These are phyloP conservation scores for Thalassia testudinum DNA, from an alignment of 116 monocot genomes.

Conservation along the genomic window DNA sequence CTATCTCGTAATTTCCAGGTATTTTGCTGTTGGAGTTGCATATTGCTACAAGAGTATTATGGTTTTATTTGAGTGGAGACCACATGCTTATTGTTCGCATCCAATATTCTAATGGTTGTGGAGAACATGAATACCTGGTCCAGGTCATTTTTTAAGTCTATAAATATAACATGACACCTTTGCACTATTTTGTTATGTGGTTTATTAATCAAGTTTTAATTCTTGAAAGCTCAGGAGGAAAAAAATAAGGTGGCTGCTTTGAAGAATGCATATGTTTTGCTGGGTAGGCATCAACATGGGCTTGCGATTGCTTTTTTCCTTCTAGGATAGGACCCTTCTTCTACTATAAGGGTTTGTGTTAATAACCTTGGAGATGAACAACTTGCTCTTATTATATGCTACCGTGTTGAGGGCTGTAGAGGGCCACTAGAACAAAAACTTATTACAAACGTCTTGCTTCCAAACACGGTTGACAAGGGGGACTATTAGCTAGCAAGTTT, in stretches of 20 bases:
- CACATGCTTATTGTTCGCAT: too few species aligned
- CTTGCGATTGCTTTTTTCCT: constrained; percentile 89
- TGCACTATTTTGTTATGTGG: too few species aligned
- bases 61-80: too few species aligned
- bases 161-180: too few species aligned
- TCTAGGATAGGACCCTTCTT: constrained; percentile 73
- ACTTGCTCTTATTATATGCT: constrained; percentile 88
- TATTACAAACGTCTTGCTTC: constrained; percentile 61
- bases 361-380: too few species aligned
- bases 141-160: too few species aligned
- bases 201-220: too few species aligned
- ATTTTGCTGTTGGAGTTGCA: too few species aligned
- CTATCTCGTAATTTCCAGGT: constrained; percentile 95
- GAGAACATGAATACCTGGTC: too few species aligned
- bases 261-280: constrained; percentile 97
- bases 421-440: constrained; percentile 66
- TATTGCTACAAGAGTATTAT: too few species aligned
- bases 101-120: too few species aligned
- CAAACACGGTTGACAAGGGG: constrained; percentile 55
- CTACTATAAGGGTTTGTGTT: too few species aligned
- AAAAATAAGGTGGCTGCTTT: constrained; percentile 94
- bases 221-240: constrained; percentile 52
- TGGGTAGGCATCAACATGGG: constrained; percentile 91
- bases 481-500: constrained; percentile 78
- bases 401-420: constrained; percentile 62